A percentile compares a stretch with the other conserved stretches of the same genome.
These are phyloP conservation scores for Rhodotorula sphaerocarpa DNA, from an alignment of 768 basidiomycete species.

Conservation along the genomic window DNA sequence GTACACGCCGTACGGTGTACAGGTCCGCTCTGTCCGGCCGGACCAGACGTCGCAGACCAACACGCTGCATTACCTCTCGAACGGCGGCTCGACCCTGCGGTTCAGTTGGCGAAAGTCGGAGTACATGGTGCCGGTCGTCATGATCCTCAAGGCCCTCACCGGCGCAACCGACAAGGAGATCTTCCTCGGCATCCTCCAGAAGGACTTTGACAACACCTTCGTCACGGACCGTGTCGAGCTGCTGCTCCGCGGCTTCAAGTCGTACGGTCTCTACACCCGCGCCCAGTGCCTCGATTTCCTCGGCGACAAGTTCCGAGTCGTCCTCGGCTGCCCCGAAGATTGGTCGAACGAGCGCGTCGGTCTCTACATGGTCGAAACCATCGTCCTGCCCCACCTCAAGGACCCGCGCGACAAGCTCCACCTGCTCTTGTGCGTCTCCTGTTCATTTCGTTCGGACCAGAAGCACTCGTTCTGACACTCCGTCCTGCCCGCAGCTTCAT, in stretches of 20 bases:
- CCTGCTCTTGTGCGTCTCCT: constrained; percentile 68
- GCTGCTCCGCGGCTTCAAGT: constrained; percentile 87
- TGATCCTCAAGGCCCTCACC: constrained; percentile 85
- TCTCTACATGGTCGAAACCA: constrained; percentile 67
- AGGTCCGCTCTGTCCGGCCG: constrained; percentile 85
- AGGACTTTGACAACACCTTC: constrained; percentile 94
- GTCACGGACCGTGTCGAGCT: constrained; percentile 94
- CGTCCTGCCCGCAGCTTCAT: constrained; percentile 64
- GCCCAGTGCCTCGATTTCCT: constrained; percentile 88
- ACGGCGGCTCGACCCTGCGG: constrained; percentile 90
- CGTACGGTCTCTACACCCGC: constrained; percentile 75
- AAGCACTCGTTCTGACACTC: background rate
- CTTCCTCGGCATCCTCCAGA: constrained; percentile 91
- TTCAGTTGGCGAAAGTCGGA: constrained; percentile 97
- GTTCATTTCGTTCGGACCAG: background rate
- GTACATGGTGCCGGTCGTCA: constrained; percentile 95
- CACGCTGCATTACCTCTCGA: constrained; percentile 92
- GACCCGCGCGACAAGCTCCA: constrained; percentile 86
- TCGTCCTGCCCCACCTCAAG: constrained; percentile 82
- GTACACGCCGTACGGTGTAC: constrained; percentile 87
- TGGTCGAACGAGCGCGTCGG: constrained; percentile 79
- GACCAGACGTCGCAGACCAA: constrained; percentile 93
- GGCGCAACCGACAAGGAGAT: constrained; percentile 90
- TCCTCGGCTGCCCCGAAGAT: constrained; percentile 83
- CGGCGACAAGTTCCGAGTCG: constrained; percentile 91